A percentile compares a stretch with the other conserved stretches of the same genome.
Conservation (phyloP, 1,284 basidiomycete genomes). For the Neolentinus lepideus region DNA sequence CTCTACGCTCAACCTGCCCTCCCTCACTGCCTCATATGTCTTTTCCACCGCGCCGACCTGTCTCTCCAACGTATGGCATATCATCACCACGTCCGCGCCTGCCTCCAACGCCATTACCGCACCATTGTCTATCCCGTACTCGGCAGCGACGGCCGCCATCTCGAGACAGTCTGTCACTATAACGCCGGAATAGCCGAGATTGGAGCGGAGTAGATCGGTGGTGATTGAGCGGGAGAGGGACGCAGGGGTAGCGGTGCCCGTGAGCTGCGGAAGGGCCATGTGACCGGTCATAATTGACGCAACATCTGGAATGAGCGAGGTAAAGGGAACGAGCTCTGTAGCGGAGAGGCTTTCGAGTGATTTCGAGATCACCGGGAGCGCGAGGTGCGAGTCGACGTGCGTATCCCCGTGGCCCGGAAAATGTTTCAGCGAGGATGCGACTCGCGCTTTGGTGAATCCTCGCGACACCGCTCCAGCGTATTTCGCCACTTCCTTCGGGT, state of each 20-base stretch:
- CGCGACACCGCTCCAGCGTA: conserved; percentile 39
- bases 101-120: conserved; percentile 49
- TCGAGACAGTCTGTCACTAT: conserved; percentile 64
- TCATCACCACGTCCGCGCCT: conserved; percentile 64
- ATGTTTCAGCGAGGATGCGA: conserved; percentile 60
- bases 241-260: conserved; percentile 43
- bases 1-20: conserved; percentile 31
- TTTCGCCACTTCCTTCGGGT: conserved; percentile 40
- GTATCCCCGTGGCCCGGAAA: conserved; percentile 73
- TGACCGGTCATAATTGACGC: conserved; percentile 66
- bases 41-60: conserved; percentile 47
- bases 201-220: conserved; percentile 40
- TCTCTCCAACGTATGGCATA: conserved; percentile 51
- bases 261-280: conserved; percentile 55
- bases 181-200: conserved; percentile 45
- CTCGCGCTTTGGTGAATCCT: conserved; percentile 38
- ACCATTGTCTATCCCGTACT: conserved; percentile 44
- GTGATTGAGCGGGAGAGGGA: conserved; percentile 49
- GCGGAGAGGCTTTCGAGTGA: conserved; percentile 28
- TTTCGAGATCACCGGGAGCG: conserved; percentile 53
- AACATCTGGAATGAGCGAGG: conserved; percentile 30
- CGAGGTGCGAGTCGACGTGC: conserved; percentile 62
- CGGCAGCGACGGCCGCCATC: conserved; percentile 59
- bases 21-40: conserved; percentile 39
- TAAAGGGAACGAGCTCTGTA: conserved; percentile 56